These are phyloP conservation scores for Saitozyma podzolica DNA, from an alignment of 768 basidiomycete species.

Conservation along the genomic window DNA sequence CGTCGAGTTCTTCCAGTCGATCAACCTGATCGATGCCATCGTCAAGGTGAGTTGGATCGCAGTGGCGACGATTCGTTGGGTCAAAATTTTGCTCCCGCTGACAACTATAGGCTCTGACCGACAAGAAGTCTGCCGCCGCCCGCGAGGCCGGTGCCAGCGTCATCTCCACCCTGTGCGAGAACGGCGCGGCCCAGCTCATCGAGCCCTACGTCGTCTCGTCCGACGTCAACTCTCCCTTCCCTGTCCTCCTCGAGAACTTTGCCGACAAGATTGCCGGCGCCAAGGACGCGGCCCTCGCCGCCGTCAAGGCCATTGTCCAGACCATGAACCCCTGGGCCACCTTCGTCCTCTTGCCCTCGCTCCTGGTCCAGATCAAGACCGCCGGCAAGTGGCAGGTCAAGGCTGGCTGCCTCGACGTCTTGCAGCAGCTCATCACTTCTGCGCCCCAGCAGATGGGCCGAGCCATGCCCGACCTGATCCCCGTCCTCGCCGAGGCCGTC, in stretches of 20 bases:
- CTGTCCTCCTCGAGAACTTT: slow-evolving; percentile 82
- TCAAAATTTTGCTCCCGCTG: not conserved
- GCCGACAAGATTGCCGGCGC: slow-evolving; percentile 93
- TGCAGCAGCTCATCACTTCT: slow-evolving; percentile 82
- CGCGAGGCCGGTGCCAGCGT: slow-evolving; percentile 84
- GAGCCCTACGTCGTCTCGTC: slow-evolving; percentile 86
- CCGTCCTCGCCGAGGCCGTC: slow-evolving; percentile 89
- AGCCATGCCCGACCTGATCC: slow-evolving; percentile 92
- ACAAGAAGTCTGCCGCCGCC: slow-evolving; percentile 91
- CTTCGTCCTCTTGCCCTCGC: slow-evolving; percentile 74
- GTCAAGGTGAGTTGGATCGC: slow-evolving; percentile 58
- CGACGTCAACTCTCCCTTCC: slow-evolving; percentile 66
- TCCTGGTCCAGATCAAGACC: slow-evolving; percentile 90
- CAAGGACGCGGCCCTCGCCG: slow-evolving; percentile 79
- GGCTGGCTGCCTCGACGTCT: slow-evolving; percentile 75
- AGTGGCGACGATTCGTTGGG: not conserved
- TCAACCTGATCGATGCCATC: slow-evolving; percentile 70
- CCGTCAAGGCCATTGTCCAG: slow-evolving; percentile 71
- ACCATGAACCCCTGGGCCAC: slow-evolving; percentile 87
- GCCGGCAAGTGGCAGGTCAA: slow-evolving; percentile 98
- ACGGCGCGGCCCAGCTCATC: slow-evolving; percentile 74
- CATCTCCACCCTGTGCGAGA: slow-evolving; percentile 64
- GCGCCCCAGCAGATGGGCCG: slow-evolving; percentile 80
- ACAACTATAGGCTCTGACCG: slow-evolving; percentile 65
- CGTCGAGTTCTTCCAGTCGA: slow-evolving; percentile 68